Base-by-base conservation (phyloP, 495 filamentous ascomycete species). In the Neurospora sp. region DNA sequence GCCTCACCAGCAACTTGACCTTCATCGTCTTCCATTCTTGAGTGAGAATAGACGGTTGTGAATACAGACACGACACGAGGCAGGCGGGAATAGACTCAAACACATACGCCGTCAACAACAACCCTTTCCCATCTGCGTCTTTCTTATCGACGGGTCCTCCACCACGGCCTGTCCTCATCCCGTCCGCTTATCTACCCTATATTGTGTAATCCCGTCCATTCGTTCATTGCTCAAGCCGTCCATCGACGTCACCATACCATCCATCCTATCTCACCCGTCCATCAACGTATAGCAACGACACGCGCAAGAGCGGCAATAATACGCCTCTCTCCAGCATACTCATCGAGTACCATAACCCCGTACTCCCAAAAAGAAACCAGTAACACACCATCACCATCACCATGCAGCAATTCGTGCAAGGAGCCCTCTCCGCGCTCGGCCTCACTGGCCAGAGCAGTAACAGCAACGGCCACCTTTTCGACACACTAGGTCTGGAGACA, bases 341-440 rank as follows among this genome's bases (percentile, higher is more conserved):
- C 27, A 65, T 16, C 53, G 53, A 65, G 53, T 65, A 35, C 27
- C 27, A 35, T 16, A 65, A 8, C 14, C 27, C 27, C 1, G 22
- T 35, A 35, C 12, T 18, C 22, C 27, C 22, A 35, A 16, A 61
- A 53, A 14, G 20, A 12, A 61, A 27, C 53, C 53, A 65, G 14
- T 35, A 35, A 35, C 71, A 38, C 31, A 38, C 31, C 12, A 69
- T 10, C 31, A 38, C 31, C 12, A 69, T 10, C 27, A 69, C 18
- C 14, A 75, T 75, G 74, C 72, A 73, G 22, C 74, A 65, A 65
- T 2, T 75, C 59, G 72, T 70, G 3, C 74, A 73, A 72, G 72
- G 73, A 59, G 71, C 69, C 27, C 69, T 69, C 71, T 39, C 40
- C 14, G 14, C n/a, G 1, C 35, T 70, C 39, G 59, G 70, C 39